These are phyloP conservation scores for Nicotiana knightiana DNA, from an alignment of 257 asterid genomes.

Conservation along the genomic window DNA sequence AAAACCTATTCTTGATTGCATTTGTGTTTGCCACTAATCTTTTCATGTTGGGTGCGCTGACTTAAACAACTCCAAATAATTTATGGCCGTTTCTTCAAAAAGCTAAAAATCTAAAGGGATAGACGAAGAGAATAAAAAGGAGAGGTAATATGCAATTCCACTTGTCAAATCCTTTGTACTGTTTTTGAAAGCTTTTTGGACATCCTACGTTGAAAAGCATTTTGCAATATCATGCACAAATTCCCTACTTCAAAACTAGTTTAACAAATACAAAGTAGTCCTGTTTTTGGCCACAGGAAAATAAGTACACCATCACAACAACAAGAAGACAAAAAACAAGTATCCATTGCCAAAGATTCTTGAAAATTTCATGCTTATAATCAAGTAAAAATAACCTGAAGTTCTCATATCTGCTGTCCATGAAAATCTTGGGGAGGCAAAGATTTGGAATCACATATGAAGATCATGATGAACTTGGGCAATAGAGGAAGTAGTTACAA, in stretches of 20 bases:
- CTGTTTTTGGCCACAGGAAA: not conserved
- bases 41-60: not conserved
- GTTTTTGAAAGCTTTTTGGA: not conserved
- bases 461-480: not conserved
- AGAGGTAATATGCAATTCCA: conserved; percentile 6
- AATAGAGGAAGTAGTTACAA: not conserved
- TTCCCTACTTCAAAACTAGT: not conserved
- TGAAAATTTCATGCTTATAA: not conserved
- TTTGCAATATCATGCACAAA: not conserved
- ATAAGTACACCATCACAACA: not conserved
- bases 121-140: not conserved
- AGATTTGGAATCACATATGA: not conserved
- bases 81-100: not conserved
- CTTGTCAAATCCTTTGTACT: not conserved
- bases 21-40: not conserved
- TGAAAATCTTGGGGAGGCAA: not conserved
- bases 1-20: not conserved
- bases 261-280: not conserved
- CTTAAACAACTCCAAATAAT: not conserved
- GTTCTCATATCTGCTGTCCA: not conserved
- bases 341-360: not conserved
- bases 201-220: not conserved
- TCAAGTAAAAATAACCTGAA: not conserved
- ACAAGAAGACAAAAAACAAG: not conserved
- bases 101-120: not conserved